Base-by-base conservation (phyloP, 2,329 filamentous ascomycete species). In the Reticulascus tulasneorum region DNA sequence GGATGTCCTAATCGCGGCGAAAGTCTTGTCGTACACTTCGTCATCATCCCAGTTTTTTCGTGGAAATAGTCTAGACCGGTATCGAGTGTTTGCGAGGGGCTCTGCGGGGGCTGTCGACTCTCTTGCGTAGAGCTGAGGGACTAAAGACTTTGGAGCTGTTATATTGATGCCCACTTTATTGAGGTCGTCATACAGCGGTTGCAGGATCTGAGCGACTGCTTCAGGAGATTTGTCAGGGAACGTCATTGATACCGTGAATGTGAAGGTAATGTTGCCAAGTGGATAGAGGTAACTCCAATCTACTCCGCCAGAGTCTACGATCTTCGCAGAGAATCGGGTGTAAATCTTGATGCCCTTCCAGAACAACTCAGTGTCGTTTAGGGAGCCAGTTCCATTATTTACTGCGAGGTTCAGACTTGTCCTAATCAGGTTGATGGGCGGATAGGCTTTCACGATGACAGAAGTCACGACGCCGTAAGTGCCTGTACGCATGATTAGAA, bases 401-500 rank as follows among this genome's bases (percentile, higher is more conserved):
- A n/a, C n/a, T n/a, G n/a, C n/a, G n/a, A n/a, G 43, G 38, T 23
- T 44, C 19, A 55, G 35, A 5, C 37, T 22, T 4, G 30, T 25
- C 5, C 34, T 72, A 2, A 64, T 60, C 4, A 69, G 59, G 0
- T 56, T 53, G 6, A 52, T 52, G 38, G 71, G 65, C 1, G 60
- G 55, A 49, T 77, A 62, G 2, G 68, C 64, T 46, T 71, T 73
- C 24, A 70, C 60, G 0, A 73, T 79, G 50, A 79, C 62, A 2
- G 71, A 75, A 7, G 67, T 54, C 2, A 82, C 74, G 3, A 81
- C 62, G 4, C 64, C 78, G 44, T 69, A 45, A 3, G 62, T 65
- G 15, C 82, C 77, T 0, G 58, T n/a, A n/a, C n/a, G 66, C 23
- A 58, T 58, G 10, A 55, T 60, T 5, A 59, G 56, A 4, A 60